These are phyloP conservation scores for Hypoxylon sp. DNA, from an alignment of 2,329 filamentous ascomycete species.

Conservation along the genomic window DNA sequence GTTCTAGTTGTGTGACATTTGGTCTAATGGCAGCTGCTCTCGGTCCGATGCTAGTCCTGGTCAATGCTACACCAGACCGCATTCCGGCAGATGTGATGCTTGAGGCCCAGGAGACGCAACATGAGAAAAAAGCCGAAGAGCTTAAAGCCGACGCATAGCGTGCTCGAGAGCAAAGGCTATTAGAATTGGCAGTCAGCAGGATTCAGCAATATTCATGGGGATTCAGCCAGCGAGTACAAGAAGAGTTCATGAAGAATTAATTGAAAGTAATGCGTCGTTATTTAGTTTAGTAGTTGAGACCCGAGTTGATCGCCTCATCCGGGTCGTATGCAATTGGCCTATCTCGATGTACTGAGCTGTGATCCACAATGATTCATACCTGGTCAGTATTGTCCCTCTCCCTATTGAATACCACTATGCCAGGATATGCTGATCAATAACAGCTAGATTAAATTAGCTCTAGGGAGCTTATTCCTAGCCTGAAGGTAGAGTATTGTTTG, in stretches of 20 bases:
- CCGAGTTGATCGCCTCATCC: conserved; percentile 2
- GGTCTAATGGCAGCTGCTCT: conserved; percentile 56
- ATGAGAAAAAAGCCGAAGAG: conserved; percentile 38
- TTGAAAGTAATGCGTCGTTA: neutral
- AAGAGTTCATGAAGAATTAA: neutral
- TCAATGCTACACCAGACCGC: conserved; percentile 58
- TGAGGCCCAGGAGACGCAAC: conserved; percentile 51
- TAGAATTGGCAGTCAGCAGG: neutral
- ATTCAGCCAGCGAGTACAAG: neutral
- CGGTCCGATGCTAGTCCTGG: conserved; percentile 57
- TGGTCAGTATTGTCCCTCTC: neutral
- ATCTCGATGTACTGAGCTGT: conserved; percentile 2
- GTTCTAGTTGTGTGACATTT: conserved; percentile 57
- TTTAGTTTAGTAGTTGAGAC: conserved; percentile 11
- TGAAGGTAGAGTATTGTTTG: neutral
- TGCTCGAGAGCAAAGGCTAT: neutral
- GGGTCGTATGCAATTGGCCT: conserved; percentile 3
- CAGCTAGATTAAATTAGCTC: neutral
- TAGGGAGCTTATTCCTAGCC: neutral
- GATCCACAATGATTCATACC: conserved; percentile 9
- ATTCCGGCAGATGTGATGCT: conserved; percentile 59
- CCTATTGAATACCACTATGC: neutral
- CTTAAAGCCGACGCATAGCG: conserved; percentile 32
- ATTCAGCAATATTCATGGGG: conserved; percentile 8
- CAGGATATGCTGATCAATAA: neutral